Percentiles rank a stretch among this genome's conserved stretches.
phyloP scores from a whole-genome alignment of 495 filamentous ascomycete genomes.

The Penicillium bialowiezense region DNA sequence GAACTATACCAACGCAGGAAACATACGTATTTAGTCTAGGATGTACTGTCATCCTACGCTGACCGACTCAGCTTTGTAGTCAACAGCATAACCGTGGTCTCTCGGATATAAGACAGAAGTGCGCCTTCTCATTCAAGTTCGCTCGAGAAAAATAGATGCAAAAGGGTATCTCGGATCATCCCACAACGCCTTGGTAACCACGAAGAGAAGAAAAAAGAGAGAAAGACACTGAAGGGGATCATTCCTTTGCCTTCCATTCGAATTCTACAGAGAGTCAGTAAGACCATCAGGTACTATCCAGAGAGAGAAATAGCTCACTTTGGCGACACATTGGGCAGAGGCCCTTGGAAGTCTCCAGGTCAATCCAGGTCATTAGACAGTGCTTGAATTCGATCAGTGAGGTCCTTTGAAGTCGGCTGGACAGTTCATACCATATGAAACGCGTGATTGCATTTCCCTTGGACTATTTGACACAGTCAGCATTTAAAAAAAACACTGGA shows the following conservation, averaged over 20 bases:
- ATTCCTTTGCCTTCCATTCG: slow-evolving; percentile 60
- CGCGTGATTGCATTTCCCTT: slow-evolving; percentile 92
- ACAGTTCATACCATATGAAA: slow-evolving; percentile 80
- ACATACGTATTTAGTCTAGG: too few relatives aligned
- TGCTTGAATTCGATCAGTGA: slow-evolving; percentile 55
- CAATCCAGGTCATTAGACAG: slow-evolving; percentile 93
- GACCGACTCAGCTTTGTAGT: too few relatives aligned
- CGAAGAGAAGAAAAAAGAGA: background rate
- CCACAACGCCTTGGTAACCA: slow-evolving; percentile 12
- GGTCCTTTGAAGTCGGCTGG: slow-evolving; percentile 3
- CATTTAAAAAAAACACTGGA: background rate
- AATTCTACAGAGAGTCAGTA: slow-evolving; percentile 52
- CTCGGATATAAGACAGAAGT: background rate
- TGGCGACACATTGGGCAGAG: slow-evolving; percentile 98
- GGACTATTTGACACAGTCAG: slow-evolving; percentile 53
- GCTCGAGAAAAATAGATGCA: background rate
- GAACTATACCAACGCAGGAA: too few relatives aligned
- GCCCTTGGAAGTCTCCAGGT: slow-evolving; percentile 88
- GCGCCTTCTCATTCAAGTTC: background rate
- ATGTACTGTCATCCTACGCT: too few relatives aligned
- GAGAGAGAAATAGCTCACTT: slow-evolving; percentile 53
- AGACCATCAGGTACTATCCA: background rate
- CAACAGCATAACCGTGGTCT: too few relatives aligned
- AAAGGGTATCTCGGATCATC: slow-evolving; percentile 11
- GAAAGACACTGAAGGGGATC: slow-evolving; percentile 17